A percentile compares a stretch with the other conserved stretches of the same genome.
Conservation (phyloP, 2,329 filamentous ascomycete species). For the Penicillium corylophilum region DNA sequence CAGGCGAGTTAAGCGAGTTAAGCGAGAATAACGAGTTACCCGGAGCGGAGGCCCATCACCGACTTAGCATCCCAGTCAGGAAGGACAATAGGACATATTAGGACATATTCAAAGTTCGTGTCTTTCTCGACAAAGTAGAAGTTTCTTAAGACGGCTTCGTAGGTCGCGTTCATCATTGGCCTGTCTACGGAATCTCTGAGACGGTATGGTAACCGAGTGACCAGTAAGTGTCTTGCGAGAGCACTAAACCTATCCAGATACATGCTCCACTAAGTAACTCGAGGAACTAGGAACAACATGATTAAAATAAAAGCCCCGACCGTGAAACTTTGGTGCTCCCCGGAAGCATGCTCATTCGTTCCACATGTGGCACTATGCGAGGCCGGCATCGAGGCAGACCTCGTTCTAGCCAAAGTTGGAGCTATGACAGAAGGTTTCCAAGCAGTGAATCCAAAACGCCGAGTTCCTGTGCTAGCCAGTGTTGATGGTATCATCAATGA, state of each 20-base stretch:
- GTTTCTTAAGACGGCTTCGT: too few species aligned
- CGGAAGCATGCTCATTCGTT: conserved; percentile 1
- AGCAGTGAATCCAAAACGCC: not conserved
- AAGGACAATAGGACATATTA: too few species aligned
- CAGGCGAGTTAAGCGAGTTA: not conserved
- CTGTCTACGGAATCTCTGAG: too few species aligned
- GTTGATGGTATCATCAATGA: conserved; percentile 57
- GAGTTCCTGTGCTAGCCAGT: conserved; percentile 38
- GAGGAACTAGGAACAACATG: not conserved
- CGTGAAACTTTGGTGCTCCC: conserved; percentile 1
- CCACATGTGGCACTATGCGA: conserved; percentile 3
- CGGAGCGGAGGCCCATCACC: not conserved
- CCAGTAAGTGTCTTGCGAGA: too few species aligned
- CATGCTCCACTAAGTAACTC: too few species aligned
- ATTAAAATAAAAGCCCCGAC: not conserved
- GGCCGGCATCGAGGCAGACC: not conserved
- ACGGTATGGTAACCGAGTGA: too few species aligned
- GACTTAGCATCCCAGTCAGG: too few species aligned
- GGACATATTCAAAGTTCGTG: too few species aligned
- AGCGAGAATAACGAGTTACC: not conserved
- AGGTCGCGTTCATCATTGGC: too few species aligned
- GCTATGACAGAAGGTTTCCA: not conserved
- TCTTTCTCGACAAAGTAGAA: too few species aligned
- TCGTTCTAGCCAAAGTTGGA: not conserved
- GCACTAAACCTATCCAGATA: too few species aligned